Base-by-base conservation (phyloP, 1,139 yeast species). In the Blastobotrys buckinghamii region DNA sequence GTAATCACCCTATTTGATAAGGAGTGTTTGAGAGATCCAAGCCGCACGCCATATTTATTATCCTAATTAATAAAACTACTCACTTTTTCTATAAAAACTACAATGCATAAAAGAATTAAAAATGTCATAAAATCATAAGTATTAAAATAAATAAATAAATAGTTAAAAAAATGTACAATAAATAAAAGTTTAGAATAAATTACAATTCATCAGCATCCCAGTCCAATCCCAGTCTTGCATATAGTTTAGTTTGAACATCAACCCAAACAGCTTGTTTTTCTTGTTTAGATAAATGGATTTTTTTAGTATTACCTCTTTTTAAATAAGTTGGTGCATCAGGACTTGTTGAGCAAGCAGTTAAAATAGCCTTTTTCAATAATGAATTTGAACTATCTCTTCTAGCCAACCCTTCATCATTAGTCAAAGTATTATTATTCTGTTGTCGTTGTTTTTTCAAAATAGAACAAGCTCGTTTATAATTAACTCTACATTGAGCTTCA, bases 401-500 rank as follows among this genome's bases (percentile, higher is more conserved):
- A 20, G n/a, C n/a, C 5, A 5, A 13, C 3, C 13, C 26, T 13
- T 19, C 17, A 5, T 17, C n/a, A n/a, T 36, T 13, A 13, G 6
- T 13, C 19, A 10, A 36, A 36, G 19, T 17, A 5, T 33, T 42
- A 40, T 69, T 67, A 41, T 45, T 44, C 7, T 30, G 36, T 60
- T 67, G 66, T 55, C 68, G 73, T 56, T 73, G 72, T 54, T 65
- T 65, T 54, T 74, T 68, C 46, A 64, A 52, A 35, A 56, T 69
- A 30, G 71, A 63, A 54, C 81, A 76, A 27, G 68, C 64, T 49
- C 68, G 67, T 57, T 77, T 77, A 60, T 78, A 81, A 58, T 81
- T 84, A 39, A 68, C 66, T 29, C 85, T 71, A 56, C 85, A 81
- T 59, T 82, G 86, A 12, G 82, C 81, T 59, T 82, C 88, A 43